These are phyloP conservation scores for Citrullus mucosospermus DNA, from an alignment of 306 rosid species.

Conservation along the genomic window DNA sequence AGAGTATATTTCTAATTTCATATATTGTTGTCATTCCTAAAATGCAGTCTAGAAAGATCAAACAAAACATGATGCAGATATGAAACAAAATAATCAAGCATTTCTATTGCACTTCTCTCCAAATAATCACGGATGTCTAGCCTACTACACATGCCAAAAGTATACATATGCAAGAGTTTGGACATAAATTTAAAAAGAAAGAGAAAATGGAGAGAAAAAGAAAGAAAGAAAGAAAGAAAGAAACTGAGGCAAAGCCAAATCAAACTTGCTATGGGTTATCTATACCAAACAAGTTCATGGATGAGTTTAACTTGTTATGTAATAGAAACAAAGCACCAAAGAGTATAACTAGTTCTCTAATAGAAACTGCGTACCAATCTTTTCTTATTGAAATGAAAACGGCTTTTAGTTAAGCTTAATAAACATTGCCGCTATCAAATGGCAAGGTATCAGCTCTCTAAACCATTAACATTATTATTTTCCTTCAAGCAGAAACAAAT, in stretches of 20 bases:
- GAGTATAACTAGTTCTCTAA: background rate
- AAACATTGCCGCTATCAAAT: background rate
- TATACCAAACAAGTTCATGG: background rate
- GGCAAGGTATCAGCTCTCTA: background rate
- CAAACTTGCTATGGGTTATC: background rate
- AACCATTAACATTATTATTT: background rate
- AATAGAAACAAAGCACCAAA: background rate
- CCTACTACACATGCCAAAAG: background rate
- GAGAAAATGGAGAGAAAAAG: background rate
- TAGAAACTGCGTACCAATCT: background rate
- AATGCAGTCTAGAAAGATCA: background rate
- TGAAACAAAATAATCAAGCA: background rate
- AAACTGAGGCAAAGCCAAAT: background rate
- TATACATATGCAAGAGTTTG: background rate
- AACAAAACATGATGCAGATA: background rate
- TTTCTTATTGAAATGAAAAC: background rate
- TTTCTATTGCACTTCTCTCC: background rate
- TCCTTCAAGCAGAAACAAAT: background rate
- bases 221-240: background rate
- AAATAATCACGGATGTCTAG: background rate
- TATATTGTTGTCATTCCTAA: background rate
- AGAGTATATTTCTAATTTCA: background rate
- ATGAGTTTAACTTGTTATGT: background rate
- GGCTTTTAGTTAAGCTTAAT: background rate
- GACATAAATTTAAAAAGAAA: background rate